Evolutionary conservation across 305 asterid species (phyloP).

Genomic region (Ajuga reptans): DNA sequence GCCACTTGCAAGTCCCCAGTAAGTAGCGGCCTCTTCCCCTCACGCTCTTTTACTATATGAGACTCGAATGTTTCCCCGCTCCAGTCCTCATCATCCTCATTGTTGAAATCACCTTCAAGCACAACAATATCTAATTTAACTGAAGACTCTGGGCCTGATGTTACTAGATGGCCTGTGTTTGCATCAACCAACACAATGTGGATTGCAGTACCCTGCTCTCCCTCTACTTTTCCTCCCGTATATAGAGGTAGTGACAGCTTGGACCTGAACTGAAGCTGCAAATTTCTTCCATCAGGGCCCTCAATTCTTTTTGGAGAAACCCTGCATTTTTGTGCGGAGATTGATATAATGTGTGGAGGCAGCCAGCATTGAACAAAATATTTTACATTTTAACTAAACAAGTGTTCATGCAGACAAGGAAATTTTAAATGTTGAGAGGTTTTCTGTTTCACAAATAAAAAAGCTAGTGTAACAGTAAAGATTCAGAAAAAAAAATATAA

Average conservation of each 20-base stretch:
- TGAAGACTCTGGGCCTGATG: conserved; percentile 75
- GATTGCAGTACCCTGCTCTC: conserved; percentile 79
- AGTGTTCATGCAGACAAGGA: conserved; percentile 10
- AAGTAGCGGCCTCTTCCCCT: conserved; percentile 92
- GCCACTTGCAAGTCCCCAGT: conserved; percentile 76
- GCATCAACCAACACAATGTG: conserved; percentile 75
- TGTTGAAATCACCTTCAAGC: conserved; percentile 92
- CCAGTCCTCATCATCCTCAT: conserved; percentile 89
- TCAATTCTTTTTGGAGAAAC: conserved; percentile 83
- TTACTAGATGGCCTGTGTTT: conserved; percentile 55
- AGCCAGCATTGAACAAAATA: conserved; percentile 14
- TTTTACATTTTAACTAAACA: conserved; percentile 9
- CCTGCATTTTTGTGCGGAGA: conserved; percentile 38
- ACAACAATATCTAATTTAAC: conserved; percentile 71
- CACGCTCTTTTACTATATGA: conserved; percentile 81
- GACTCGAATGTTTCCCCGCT: conserved; percentile 76
- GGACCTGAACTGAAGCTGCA: conserved; percentile 84
- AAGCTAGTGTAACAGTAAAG: not conserved
- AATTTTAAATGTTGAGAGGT: not conserved
- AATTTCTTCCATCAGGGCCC: conserved; percentile 74
- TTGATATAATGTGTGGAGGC: conserved; percentile 9
- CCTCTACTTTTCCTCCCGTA: conserved; percentile 93
- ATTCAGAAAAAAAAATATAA: no score
- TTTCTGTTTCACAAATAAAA: not conserved
- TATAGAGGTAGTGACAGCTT: conserved; percentile 86